These are phyloP conservation scores for Pseudozyma pruni DNA, from an alignment of 1,284 basidiomycete species.

Conservation along the genomic window DNA sequence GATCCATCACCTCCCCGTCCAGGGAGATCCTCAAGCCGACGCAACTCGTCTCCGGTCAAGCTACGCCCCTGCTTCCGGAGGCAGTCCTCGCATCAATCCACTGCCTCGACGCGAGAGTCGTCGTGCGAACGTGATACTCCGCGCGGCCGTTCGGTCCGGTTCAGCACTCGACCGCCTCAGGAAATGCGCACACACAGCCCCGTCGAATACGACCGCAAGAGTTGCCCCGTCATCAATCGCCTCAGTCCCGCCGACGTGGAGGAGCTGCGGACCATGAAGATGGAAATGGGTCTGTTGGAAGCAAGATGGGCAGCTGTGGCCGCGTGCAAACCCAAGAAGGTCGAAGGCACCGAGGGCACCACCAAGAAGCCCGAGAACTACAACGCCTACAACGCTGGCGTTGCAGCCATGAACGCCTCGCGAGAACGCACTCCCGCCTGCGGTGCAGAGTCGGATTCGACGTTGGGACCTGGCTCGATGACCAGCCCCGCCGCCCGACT, in stretches of 20 bases:
- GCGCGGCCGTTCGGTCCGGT: conserved; percentile 57
- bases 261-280: conserved; percentile 63
- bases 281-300: conserved; percentile 64
- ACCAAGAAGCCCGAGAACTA: conserved; percentile 39
- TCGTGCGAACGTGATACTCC: conserved; percentile 53
- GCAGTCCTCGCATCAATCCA: conserved; percentile 43
- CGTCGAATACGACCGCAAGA: conserved; percentile 66
- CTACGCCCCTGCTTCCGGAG: conserved; percentile 62
- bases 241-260: conserved; percentile 63
- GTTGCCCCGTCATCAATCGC: conserved; percentile 60
- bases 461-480: conserved; percentile 30
- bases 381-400: conserved; percentile 50
- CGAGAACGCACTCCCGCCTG: conserved; percentile 22
- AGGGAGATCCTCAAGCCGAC: conserved; percentile 36
- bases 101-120: conserved; percentile 45
- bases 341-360: conserved; percentile 40
- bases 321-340: conserved; percentile 52
- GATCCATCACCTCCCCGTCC: conserved; percentile 28
- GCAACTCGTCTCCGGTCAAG: conserved; percentile 54
- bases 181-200: conserved; percentile 65
- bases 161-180: conserved; percentile 59
- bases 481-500: conserved; percentile 31
- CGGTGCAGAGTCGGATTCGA: conserved; percentile 44
- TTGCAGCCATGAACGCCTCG: conserved; percentile 41
- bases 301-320: conserved; percentile 62